Evolutionary conservation across 169 alveolate species (phyloP), one percentile per base, ranked within the genome.

Genomic region (Amoebophrya sp.): DNA sequence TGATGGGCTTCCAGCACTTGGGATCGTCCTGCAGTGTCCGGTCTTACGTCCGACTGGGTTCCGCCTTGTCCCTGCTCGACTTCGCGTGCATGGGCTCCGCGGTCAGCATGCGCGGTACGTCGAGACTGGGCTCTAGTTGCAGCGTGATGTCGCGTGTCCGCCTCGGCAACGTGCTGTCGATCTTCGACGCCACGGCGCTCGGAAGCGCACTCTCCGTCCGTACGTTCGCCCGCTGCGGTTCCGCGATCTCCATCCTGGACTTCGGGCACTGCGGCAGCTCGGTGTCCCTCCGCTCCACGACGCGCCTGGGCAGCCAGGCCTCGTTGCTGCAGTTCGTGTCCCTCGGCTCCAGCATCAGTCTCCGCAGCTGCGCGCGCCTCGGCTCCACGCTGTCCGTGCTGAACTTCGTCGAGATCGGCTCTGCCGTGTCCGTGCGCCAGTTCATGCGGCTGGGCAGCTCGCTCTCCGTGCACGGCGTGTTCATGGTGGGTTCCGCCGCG

Each of bases 381-480:
- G 93, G 92, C n/a, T 33, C 39, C 33, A 12, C 88, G 23, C 0
- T 33, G 40, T 38, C 40, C 23, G 33, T 92, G 66, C 89, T 54
- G 12, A 0, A n/a, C 32, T 40, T 39, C 32, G 38, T 23, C 29
- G 55, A 38, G 1, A 10, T 89, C 32, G 90, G 35, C n/a, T 12
- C 32, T n/a, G 10, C 92, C 0, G 1, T 40, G 39, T n/a, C n/a
- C n/a, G n/a, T n/a, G n/a, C n/a, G n/a, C n/a, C 35, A n/a, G n/a
- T n/a, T n/a, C n/a, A n/a, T n/a, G n/a, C 33, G 41, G n/a, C 2
- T 77, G 40, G 90, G 90, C 1, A n/a, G 40, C 40, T 0, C 40
- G 33, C 90, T 77, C 39, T 77, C 90, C 40, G 41, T 77, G 1
- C 90, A 39, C 33, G 90, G 90, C 40, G 23, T 77, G 54, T 12